Evolutionary conservation across 2,329 filamentous ascomycete genomes (phyloP).

Genomic region (Rhynchosporium secalis): DNA sequence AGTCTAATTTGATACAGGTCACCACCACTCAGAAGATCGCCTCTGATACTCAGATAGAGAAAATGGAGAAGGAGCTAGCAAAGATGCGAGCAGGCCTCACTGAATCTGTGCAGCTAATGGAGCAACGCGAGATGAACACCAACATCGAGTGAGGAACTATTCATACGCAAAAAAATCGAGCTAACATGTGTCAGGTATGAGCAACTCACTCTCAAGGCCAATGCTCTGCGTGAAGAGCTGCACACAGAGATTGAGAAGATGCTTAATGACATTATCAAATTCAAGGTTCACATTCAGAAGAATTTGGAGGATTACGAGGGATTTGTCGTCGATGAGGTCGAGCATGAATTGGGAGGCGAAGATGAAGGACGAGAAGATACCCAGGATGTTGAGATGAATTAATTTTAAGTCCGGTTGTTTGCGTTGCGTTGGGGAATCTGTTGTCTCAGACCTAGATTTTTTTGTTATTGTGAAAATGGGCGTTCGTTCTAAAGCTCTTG

Average conservation of each 20-base stretch:
- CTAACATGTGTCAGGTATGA: slow-evolving; percentile 65
- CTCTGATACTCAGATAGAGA: slow-evolving; percentile 92
- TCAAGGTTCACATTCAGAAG: slow-evolving; percentile 96
- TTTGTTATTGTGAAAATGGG: not conserved
- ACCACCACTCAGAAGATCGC: slow-evolving; percentile 85
- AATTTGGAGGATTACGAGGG: slow-evolving; percentile 90
- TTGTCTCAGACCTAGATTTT: not conserved
- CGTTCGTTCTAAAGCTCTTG: not conserved
- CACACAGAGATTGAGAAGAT: slow-evolving; percentile 96
- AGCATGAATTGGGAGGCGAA: slow-evolving; percentile 69
- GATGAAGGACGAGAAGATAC: slow-evolving; percentile 59
- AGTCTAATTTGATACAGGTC: slow-evolving; percentile 37
- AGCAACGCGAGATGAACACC: slow-evolving; percentile 93
- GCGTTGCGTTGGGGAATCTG: not conserved
- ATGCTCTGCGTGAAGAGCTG: slow-evolving; percentile 88
- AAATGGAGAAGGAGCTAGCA: slow-evolving; percentile 97
- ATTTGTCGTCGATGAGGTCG: slow-evolving; percentile 91
- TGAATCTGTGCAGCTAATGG: slow-evolving; percentile 87
- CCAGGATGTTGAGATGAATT: slow-evolving; percentile 48
- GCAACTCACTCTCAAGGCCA: slow-evolving; percentile 81
- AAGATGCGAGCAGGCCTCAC: slow-evolving; percentile 83
- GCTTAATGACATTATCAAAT: slow-evolving; percentile 95
- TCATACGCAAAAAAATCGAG: not conserved
- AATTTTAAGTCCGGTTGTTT: not conserved
- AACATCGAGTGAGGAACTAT: slow-evolving; percentile 75